phyloP scores from a whole-genome alignment of 179 eudicot genomes.

The Camellia oleifera region DNA sequence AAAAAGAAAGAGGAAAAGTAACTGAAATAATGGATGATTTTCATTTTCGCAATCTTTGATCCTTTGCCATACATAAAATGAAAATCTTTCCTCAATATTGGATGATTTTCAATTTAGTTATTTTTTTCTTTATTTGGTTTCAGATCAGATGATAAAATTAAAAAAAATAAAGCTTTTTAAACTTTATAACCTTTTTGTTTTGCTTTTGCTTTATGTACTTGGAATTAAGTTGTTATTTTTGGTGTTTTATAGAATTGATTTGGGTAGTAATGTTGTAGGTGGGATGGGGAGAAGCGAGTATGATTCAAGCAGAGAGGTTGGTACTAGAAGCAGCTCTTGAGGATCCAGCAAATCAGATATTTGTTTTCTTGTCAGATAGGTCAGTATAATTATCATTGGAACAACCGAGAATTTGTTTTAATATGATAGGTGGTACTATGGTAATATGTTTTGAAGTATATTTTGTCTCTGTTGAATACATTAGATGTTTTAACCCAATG shows the following conservation, averaged over 20 bases:
- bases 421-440: neutral
- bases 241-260: neutral
- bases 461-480: neutral
- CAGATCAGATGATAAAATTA: neutral
- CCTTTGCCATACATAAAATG: neutral
- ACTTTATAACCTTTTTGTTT: neutral
- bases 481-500: neutral
- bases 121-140: neutral
- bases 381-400: neutral
- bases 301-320: constrained; percentile 93
- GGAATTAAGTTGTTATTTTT: constrained; percentile 5
- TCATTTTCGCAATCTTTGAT: neutral
- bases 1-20: neutral
- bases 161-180: neutral
- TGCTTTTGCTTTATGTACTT: neutral
- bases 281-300: constrained; percentile 91
- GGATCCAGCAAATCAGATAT: constrained; percentile 92
- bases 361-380: constrained; percentile 98
- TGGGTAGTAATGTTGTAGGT: constrained; percentile 51
- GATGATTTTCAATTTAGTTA: neutral
- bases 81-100: neutral
- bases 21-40: neutral
- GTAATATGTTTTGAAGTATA: neutral
- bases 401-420: neutral
- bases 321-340: constrained; percentile 73